Evolutionary conservation across 2,329 filamentous ascomycete species (phyloP).

Genomic region (Colletotrichum theobromicola): DNA sequence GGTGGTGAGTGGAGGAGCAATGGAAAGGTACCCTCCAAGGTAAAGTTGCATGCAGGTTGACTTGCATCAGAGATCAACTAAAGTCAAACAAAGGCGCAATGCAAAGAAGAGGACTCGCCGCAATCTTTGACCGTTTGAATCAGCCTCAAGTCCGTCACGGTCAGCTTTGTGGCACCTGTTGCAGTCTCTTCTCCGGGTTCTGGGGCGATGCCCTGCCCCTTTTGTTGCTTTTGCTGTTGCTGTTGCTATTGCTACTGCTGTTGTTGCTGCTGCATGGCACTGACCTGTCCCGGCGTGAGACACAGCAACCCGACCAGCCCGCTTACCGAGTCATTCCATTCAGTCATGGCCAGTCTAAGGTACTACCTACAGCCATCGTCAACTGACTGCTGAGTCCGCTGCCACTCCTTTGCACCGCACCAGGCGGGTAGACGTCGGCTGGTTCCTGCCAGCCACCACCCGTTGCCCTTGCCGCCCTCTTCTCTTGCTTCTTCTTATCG

Average conservation of each 20-base stretch:
- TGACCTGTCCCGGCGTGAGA: constrained; percentile 14
- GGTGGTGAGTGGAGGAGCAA: background rate
- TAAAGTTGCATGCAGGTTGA: background rate
- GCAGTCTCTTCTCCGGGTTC: background rate
- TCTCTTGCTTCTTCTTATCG: constrained; percentile 11
- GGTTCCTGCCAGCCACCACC: constrained; percentile 4
- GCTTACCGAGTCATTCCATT: constrained; percentile 14
- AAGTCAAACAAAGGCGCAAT: background rate
- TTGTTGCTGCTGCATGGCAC: constrained; percentile 7
- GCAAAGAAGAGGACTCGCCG: background rate
- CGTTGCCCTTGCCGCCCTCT: background rate
- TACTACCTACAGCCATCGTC: too few relatives aligned
- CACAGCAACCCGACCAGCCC: background rate
- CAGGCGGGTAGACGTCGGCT: background rate
- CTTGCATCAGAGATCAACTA: background rate
- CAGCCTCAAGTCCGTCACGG: background rate
- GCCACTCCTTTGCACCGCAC: background rate
- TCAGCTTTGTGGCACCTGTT: background rate
- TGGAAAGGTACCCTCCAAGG: background rate
- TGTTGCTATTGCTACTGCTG: background rate
- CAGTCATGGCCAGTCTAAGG: background rate
- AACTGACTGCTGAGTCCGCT: background rate
- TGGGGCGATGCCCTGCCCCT: background rate
- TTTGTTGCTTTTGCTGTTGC: background rate
- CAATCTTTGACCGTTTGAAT: background rate